Evolutionary conservation across 768 basidiomycete species (phyloP), one percentile per base, ranked within the genome.

Genomic region (Boletus rubescentipes): DNA sequence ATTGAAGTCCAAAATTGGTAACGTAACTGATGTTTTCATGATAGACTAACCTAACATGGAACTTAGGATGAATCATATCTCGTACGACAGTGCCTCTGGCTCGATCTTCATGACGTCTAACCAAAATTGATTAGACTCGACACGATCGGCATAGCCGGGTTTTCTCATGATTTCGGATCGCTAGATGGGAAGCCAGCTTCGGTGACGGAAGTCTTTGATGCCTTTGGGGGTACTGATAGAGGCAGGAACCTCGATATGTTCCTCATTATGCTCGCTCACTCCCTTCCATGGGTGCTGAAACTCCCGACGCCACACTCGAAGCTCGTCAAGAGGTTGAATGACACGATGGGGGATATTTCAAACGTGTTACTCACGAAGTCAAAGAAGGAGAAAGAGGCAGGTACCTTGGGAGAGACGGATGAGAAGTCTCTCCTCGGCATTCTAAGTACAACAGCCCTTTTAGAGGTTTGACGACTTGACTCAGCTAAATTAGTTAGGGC

Each of bases 1-100:
- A 76, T 82, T 31, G 78, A 82, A 39, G 79, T 82, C 12, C 77
- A 82, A 54, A 66, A 59, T 40, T 82, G 81, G 78, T 76, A 39
- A n/a, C 7, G 68, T 26, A 2, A n/a, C 26, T 8, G 3, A n/a
- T 16, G 16, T 21, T 21, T 53, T n/a, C 21, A 2, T 35, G 14
- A 29, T 32, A 9, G 12, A 39, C 9, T 6, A 14, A 31, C 3
- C 26, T 14, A 5, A 49, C 15, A 4, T 18, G 23, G 15, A 29
- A 11, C 34, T 15, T 30, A 73, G 51, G 51, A 46, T 53, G 44
- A 53, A 76, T 57, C 67, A 63, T 51, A 68, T 78, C 20, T 72
- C 79, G 78, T 75, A 61, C 43, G 72, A 62, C 2, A 8, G 15
- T 12, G 6, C 16, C 4, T 32, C 49, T 16, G 9, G 10, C 16